A percentile compares a stretch with the other conserved stretches of the same genome.
Conservation (phyloP, 352 stramenopile genomes). For the Peronosclerospora sorghi region DNA sequence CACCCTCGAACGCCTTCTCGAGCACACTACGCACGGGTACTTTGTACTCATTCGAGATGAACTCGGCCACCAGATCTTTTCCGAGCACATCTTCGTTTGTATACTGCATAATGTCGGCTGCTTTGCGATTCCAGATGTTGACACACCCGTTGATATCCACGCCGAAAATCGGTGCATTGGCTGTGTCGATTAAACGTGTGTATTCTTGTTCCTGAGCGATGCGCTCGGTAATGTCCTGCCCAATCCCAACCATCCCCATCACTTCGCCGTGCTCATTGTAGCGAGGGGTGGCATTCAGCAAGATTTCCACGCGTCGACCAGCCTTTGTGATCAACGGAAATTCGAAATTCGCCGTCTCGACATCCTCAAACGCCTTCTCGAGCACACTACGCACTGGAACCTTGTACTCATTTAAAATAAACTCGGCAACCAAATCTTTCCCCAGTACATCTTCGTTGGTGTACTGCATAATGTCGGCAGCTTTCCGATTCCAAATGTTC, state of each 20-base stretch:
- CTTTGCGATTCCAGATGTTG: constrained; percentile 90
- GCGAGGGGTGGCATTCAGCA: constrained; percentile 73
- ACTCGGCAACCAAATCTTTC: neutral
- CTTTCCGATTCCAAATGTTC: neutral
- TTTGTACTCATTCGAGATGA: constrained; percentile 75
- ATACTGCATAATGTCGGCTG: constrained; percentile 83
- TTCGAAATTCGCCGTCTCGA: constrained; percentile 55
- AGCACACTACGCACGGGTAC: constrained; percentile 51
- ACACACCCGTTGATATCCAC: constrained; percentile 65
- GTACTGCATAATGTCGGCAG: neutral
- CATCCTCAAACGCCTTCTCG: constrained; percentile 29
- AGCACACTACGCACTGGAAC: constrained; percentile 13
- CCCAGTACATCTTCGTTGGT: neutral
- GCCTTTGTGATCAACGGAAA: constrained; percentile 79
- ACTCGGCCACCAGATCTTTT: constrained; percentile 79
- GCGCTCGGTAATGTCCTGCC: constrained; percentile 70
- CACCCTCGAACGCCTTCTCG: constrained; percentile 55
- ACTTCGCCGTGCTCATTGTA: constrained; percentile 77
- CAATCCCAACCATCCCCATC: constrained; percentile 71
- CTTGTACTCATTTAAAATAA: neutral
- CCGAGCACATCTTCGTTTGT: constrained; percentile 81
- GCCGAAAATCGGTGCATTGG: constrained; percentile 84
- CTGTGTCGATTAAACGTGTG: constrained; percentile 76
- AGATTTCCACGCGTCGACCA: constrained; percentile 63
- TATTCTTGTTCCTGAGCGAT: constrained; percentile 86